Base-by-base conservation (phyloP, 192 early-diverging fungal species). In the Coemansia sp. region DNA sequence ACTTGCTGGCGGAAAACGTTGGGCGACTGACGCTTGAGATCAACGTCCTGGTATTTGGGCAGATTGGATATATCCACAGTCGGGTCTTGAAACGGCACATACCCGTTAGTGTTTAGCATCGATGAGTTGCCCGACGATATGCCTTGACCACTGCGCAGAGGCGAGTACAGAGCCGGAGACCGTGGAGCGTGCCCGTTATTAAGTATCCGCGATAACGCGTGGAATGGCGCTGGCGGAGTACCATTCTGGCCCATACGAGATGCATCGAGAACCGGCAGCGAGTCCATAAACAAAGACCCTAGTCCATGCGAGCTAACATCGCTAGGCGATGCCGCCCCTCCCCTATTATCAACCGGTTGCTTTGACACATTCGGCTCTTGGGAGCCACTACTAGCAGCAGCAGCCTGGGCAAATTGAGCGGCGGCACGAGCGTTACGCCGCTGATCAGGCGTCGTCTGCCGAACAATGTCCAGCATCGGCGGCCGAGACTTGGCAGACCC, bases 81-180 rank as follows among this genome's bases (percentile, higher is more conserved):
- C 3, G 82, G 82, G 7, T 85, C 82, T 67, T 85, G 82, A 63
- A 85, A 85, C 60, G 82, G 82, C 73, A 77, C 69, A 38, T 85
- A 85, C 11, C n/a, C 46, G 40, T 59, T 55, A 18, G 42, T 9
- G 55, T 40, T 49, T 7, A 27, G 38, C 62, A 55, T 49, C 12
- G 76, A 69, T 24, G 76, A 64, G 4, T 41, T 51, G 31, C 57
- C 27, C 40, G 66, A 67, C 22, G 63, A 15, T 51, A 47, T 33
- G 24, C 38, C 57, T 12, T 55, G 9, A 36, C n/a, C 22, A 49
- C 66, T 42, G 29, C 20, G 36, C 47, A 31, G 42, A 12, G 41
- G 31, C 65, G 65, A 46, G 33, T 46, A 36, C 29, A 31, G 18
- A n/a, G 66, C n/a, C 29, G 46, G 18, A n/a, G 66, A 46, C n/a